A percentile compares a stretch with the other conserved stretches of the same genome.
Evolutionary conservation across 2,329 filamentous ascomycete genomes (phyloP).

Genomic region (Aspergillus sp.): DNA sequence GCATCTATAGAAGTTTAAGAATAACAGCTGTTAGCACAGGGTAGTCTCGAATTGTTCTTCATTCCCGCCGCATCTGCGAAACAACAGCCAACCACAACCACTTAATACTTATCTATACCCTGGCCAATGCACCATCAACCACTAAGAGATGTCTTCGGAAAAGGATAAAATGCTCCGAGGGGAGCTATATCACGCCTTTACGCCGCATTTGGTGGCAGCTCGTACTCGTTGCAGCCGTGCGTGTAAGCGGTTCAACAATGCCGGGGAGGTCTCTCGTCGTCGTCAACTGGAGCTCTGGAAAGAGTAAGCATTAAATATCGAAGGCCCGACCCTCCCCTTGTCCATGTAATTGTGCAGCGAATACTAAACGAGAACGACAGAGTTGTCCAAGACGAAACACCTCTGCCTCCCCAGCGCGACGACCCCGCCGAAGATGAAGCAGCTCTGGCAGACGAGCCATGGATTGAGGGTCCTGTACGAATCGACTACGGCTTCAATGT

Average conservation of each 20-base stretch:
- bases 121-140: too few species aligned
- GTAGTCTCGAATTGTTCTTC: too few species aligned
- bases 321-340: too few species aligned
- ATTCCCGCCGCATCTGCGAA: too few species aligned
- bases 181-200: conserved; percentile 67
- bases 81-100: too few species aligned
- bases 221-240: conserved; percentile 57
- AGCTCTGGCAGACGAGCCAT: conserved; percentile 56
- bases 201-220: conserved; percentile 56
- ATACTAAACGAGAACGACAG: conserved; percentile 32
- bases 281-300: conserved; percentile 59
- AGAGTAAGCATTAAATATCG: conserved; percentile 48
- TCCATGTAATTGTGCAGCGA: too few species aligned
- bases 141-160: conserved; percentile 7
- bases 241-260: conserved; percentile 55
- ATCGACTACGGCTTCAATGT: conserved; percentile 75
- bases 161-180: conserved; percentile 51
- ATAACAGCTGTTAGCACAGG: too few species aligned
- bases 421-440: conserved; percentile 57
- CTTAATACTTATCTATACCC: too few species aligned
- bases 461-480: conserved; percentile 60
- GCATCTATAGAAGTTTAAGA: too few species aligned
- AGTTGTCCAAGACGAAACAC: conserved; percentile 53
- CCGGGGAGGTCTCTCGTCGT: conserved; percentile 53
- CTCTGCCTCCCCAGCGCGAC: conserved; percentile 52